Conservation (phyloP, 768 basidiomycete species). For the Boletellus sp. region DNA sequence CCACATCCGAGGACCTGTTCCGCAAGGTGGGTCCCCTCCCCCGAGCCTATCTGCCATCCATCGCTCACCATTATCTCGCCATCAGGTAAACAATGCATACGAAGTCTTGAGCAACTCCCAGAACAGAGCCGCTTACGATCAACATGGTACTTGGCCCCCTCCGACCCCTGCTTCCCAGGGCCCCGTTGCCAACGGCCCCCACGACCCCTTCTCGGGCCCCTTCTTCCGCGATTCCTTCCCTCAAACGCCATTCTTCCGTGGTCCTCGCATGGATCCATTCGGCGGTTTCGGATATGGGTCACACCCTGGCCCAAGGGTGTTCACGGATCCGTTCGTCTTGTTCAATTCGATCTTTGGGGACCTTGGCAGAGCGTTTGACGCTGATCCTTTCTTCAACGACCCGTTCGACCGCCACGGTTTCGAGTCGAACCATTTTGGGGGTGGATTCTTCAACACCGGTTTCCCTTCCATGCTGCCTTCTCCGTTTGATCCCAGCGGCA, state of each 20-base stretch:
- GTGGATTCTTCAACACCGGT: constrained; percentile 8
- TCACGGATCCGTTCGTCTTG: constrained; percentile 73
- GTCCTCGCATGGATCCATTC: constrained; percentile 24
- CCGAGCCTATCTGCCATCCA: neutral
- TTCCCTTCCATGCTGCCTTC: constrained; percentile 11
- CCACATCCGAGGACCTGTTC: constrained; percentile 56
- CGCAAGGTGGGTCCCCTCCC: constrained; percentile 31
- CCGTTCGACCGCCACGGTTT: constrained; percentile 17
- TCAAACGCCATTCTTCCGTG: constrained; percentile 16
- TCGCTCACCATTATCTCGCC: neutral
- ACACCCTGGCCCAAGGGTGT: constrained; percentile 28
- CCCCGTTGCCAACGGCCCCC: constrained; percentile 13
- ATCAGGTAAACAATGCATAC: constrained; percentile 72
- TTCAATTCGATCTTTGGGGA: constrained; percentile 71
- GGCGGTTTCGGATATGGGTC: constrained; percentile 23
- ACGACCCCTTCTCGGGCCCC: constrained; percentile 16
- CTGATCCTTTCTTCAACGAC: constrained; percentile 36
- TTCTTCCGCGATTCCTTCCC: constrained; percentile 20
- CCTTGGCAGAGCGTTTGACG: constrained; percentile 32
- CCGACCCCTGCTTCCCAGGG: constrained; percentile 31
- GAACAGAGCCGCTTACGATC: constrained; percentile 65
- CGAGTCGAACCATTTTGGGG: constrained; percentile 10
- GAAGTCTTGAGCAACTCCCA: constrained; percentile 64
- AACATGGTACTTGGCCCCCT: constrained; percentile 73
- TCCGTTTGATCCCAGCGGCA: constrained; percentile 10